Percentiles rank a stretch among this genome's conserved stretches.
phyloP scores from a whole-genome alignment of 306 rosid genomes.

The Albizia julibrissin region DNA sequence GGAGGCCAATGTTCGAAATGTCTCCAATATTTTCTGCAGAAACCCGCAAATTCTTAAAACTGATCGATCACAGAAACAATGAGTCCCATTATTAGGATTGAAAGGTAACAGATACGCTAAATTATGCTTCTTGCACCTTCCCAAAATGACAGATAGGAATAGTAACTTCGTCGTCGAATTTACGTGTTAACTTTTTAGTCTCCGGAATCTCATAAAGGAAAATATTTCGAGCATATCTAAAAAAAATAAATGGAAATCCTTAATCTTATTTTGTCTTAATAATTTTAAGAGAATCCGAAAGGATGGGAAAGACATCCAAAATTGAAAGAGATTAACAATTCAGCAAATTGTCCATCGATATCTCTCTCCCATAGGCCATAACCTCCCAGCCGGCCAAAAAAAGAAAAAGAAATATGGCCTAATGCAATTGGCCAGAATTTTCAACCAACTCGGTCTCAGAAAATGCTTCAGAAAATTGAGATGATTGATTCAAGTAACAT shows the following conservation, averaged over 20 bases:
- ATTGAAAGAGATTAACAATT: slow-evolving; percentile 1
- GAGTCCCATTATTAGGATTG: neutral
- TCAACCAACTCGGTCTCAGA: slow-evolving; percentile 3
- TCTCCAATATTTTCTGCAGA: slow-evolving; percentile 38
- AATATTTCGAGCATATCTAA: neutral
- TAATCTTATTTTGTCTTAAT: slow-evolving; percentile 5
- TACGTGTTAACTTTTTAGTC: slow-evolving; percentile 5
- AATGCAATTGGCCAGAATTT: slow-evolving; percentile 20
- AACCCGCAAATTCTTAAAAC: slow-evolving; percentile 29
- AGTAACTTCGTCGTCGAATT: slow-evolving; percentile 1
- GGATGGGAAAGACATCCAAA: neutral
- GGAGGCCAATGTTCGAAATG: slow-evolving; percentile 29
- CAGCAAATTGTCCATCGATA: neutral
- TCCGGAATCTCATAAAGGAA: neutral
- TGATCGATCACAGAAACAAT: slow-evolving; percentile 21
- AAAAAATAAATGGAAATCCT: neutral
- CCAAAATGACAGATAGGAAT: neutral
- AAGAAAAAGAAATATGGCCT: neutral
- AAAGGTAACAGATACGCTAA: slow-evolving; percentile 1
- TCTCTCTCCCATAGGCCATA: neutral
- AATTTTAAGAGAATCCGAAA: slow-evolving; percentile 17
- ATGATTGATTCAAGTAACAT: neutral
- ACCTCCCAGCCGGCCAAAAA: neutral
- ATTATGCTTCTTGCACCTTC: neutral
- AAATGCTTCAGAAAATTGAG: neutral